phyloP scores from a whole-genome alignment of 2,329 filamentous ascomycete species.

The Stylonectria norvegica region DNA sequence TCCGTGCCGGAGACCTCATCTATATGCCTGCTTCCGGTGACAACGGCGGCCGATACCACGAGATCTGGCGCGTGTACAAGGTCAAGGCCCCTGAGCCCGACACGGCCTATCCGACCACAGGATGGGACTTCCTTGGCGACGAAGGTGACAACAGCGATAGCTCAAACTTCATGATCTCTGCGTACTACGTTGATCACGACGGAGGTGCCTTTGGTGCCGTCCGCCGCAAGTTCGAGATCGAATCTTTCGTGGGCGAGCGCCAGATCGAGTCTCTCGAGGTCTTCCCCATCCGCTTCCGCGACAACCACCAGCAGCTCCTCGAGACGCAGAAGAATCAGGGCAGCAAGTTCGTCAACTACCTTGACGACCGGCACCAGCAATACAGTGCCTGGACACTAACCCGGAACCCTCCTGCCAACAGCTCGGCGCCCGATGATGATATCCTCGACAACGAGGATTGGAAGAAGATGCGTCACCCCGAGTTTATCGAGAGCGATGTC shows the following conservation, averaged over 20 bases:
- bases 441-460: conserved; percentile 31
- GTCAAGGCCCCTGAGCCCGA: conserved; percentile 21
- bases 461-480: conserved; percentile 35
- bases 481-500: conserved; percentile 42
- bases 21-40: conserved; percentile 37
- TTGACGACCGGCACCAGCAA: conserved; percentile 36
- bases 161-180: conserved; percentile 33
- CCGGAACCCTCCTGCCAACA: conserved; percentile 32
- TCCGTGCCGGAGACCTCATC: conserved; percentile 39
- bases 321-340: conserved; percentile 32
- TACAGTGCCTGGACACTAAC: conserved; percentile 43
- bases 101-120: conserved; percentile 25
- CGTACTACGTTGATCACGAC: conserved; percentile 43
- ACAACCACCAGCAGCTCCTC: conserved; percentile 34
- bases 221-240: conserved; percentile 35
- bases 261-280: conserved; percentile 36
- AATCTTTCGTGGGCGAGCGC: conserved; percentile 36
- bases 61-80: conserved; percentile 9
- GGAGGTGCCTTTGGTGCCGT: conserved; percentile 38
- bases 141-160: conserved; percentile 30
- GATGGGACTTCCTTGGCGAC: conserved; percentile 37
- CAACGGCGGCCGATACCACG: conserved; percentile 36
- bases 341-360: conserved; percentile 30
- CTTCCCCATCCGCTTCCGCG: conserved; percentile 38
- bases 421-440: conserved; percentile 29